Base-by-base conservation (phyloP, 2,329 filamentous ascomycete species). In the Clathrospora elynae region DNA sequence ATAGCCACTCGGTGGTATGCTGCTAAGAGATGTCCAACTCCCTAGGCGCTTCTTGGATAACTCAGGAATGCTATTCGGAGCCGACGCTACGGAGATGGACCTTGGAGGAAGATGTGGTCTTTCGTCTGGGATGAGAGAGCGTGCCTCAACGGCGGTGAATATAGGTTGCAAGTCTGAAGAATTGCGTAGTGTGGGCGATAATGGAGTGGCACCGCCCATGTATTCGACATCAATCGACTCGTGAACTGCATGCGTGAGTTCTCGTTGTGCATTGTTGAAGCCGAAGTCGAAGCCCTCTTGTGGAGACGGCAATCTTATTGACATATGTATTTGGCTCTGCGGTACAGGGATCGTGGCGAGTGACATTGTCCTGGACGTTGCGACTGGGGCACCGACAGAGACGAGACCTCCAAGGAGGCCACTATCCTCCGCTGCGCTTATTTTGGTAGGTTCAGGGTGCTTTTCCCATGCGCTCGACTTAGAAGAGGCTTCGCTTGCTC, bases 341-440 rank as follows among this genome's bases (percentile, higher is more conserved):
- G 49, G 22, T 28, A 28, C 14, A 10, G n/a, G 30, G 12, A 33
- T 16, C 23, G 36, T 39, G 0, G 37, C 43, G 1, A 50, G 22
- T 7, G 47, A 46, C n/a, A 24, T 40, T 11, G 40, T 44, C 7
- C 22, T 42, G 12, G 53, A 32, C 10, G 28, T 49, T 0, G 47
- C 38, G 0, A 39, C 35, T 2, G 52, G 44, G 5, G 48, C 46
- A 24, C 28, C 45, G 14, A 66, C 49, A 2, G 59, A 44, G 2
- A 67, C 61, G 14, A 67, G 44, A 3, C 64, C 64, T 7, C 62
- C 59, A 2, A 67, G 46, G 18, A 64, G 57, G 4, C 62, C 59
- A 26, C 56, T 59, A 4, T 57, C 47, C 32, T 66, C 61, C 11
- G 52, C 51, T 5, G 46, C 40, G 24, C 43, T 57, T 6, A 35